Conservation (phyloP, 257 asterid species). For the Gardenia jasminoides region DNA sequence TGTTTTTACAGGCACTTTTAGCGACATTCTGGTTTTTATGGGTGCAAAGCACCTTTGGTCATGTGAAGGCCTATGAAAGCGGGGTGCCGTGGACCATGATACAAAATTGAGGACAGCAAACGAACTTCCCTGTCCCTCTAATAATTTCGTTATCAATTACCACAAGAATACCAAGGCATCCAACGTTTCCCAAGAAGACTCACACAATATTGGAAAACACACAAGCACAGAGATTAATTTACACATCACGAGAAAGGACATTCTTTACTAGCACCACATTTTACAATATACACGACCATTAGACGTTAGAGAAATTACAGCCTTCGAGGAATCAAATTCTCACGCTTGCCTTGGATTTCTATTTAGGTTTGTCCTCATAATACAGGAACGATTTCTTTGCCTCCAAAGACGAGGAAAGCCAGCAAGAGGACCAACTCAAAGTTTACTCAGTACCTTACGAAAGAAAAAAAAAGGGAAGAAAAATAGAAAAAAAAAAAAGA, state of each 20-base stretch:
- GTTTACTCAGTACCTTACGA: not conserved
- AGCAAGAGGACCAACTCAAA: not conserved
- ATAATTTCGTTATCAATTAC: slow-evolving; percentile 21
- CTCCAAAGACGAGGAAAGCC: not conserved
- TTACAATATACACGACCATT: slow-evolving; percentile 27
- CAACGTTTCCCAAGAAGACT: slow-evolving; percentile 21
- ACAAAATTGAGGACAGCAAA: slow-evolving; percentile 17
- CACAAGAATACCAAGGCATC: slow-evolving; percentile 1
- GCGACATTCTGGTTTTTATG: slow-evolving; percentile 16
- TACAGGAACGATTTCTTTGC: slow-evolving; percentile 9
- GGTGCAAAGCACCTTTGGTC: slow-evolving; percentile 15
- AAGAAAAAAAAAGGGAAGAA: not conserved
- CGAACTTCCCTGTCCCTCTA: slow-evolving; percentile 16
- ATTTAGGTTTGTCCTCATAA: slow-evolving; percentile 20
- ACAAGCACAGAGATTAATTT: slow-evolving; percentile 12
- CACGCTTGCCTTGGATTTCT: slow-evolving; percentile 30
- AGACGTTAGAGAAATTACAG: slow-evolving; percentile 35
- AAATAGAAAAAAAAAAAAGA: not conserved
- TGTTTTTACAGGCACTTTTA: not conserved
- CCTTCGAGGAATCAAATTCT: slow-evolving; percentile 35
- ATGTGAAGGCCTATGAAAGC: slow-evolving; percentile 9
- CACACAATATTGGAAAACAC: not conserved
- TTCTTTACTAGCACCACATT: slow-evolving; percentile 37
- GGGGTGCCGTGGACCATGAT: slow-evolving; percentile 8
- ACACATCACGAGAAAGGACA: slow-evolving; percentile 42